phyloP scores from a whole-genome alignment of 2,329 filamentous ascomycete species.

The Sporothrix humicola region DNA sequence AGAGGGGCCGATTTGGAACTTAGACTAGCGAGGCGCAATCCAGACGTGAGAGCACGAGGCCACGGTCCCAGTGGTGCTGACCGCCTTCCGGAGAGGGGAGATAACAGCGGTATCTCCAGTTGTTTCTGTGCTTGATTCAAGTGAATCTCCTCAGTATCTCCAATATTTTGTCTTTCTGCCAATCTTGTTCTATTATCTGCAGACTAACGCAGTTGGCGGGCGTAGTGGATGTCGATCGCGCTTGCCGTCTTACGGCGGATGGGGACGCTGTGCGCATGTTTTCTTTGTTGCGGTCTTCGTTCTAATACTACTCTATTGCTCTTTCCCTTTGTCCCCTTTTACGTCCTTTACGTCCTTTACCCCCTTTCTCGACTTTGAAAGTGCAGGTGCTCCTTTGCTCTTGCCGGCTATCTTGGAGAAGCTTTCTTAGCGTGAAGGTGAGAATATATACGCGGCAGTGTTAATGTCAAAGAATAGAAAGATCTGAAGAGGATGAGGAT shows the following conservation, averaged over 20 bases:
- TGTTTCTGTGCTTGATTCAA: background rate
- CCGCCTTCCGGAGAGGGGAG: constrained; percentile 30
- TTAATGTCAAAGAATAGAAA: background rate
- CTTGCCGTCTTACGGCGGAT: constrained; percentile 8
- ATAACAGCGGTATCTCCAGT: constrained; percentile 28
- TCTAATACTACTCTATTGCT: background rate
- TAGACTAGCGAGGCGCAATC: constrained; percentile 19
- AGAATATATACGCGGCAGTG: background rate
- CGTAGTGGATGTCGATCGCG: constrained; percentile 17
- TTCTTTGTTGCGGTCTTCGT: constrained; percentile 15
- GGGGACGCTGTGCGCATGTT: background rate
- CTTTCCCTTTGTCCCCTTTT: constrained; percentile 14
- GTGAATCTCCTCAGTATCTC: background rate
- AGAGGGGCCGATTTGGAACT: no score
- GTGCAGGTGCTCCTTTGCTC: background rate
- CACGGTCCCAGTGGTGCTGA: constrained; percentile 6
- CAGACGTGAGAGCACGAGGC: constrained; percentile 22
- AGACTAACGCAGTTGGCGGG: background rate
- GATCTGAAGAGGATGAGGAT: background rate
- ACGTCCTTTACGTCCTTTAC: background rate
- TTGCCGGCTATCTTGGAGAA: background rate
- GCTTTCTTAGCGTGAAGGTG: background rate
- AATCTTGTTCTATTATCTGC: background rate
- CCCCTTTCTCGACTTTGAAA: background rate
- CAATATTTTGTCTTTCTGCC: background rate